Base-by-base conservation (phyloP, 768 basidiomycete genomes). In the Lentinula edodes region DNA sequence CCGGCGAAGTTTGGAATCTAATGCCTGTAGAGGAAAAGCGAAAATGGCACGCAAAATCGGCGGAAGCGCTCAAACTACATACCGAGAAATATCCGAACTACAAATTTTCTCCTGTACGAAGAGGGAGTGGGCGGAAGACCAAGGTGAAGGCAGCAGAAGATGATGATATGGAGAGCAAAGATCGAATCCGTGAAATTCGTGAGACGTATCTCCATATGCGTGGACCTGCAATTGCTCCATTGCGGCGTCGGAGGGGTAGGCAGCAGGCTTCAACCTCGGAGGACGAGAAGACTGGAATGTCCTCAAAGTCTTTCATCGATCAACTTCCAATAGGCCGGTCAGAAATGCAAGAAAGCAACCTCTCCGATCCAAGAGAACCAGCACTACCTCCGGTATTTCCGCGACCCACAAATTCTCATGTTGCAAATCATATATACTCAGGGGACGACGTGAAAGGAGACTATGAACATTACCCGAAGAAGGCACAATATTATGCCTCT, bases 1-100 rank as follows among this genome's bases (percentile, higher is more conserved):
- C 86, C 2, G 91, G 87, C 4, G 70, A 83, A 38, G 78, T 80
- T 64, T 95, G 92, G 92, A 82, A 82, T 52, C 69, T 80, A 58
- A 72, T 91, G 36, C 66, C 74, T 9, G 69, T 71, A 0, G 77
- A 74, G 23, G 79, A 84, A 66, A 82, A 79, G 57, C 72, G 69
- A 5, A 73, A 70, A 18, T 89, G 81, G 78, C 72, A 73, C 23
- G 68, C 66, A 15, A 67, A 74, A 67, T 88, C 88, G 2, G 77
- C 75, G 15, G 68, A 78, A 56, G 82, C 73, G 32, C 78, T 83
- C 61, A 66, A 65, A 4, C 72, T 75, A 53, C 87, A 89, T 64
- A 78, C 77, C 34, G 64, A 70, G 65, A 72, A 74, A 46, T 78
- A 88, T 64, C 87, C 89, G 2, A 75, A 80, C 63, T 89, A 88